Base-by-base conservation (phyloP, 805 yeast species). In the Schwanniomyces sp. region DNA sequence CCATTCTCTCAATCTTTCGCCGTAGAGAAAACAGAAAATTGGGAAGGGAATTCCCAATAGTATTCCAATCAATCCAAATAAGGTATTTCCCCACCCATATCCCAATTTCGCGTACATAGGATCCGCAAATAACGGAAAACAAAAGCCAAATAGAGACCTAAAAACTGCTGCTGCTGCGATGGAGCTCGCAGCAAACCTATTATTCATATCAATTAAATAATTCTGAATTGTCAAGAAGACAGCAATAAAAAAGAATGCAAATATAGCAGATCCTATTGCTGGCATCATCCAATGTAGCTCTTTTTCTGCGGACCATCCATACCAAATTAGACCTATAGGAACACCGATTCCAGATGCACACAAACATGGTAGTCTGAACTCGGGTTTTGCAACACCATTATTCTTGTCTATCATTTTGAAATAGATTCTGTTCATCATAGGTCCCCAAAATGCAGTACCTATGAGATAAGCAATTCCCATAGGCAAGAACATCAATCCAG, bases 191-290 rank as follows among this genome's bases (percentile, higher is more conserved):
- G 90, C 80, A 54, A 77, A 83, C 46, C 79, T 69, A 27, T 86
- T 81, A 58, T 84, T 85, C 74, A 84, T 80, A 52, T 86, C 91
- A 41, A 87, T 85, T 53, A 87, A 68, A 56, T 87, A 87, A 53
- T 79, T 78, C 54, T 84, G 84, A 49, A 82, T 76, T n/a, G 82
- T 73, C 54, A 82, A 87, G 66, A 86, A 86, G n/a, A 82, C 82
- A 4, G 83, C 79, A 47, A 82, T 76, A 36, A 84, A 63, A 1
- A 82, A 81, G 56, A 78, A 75, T 2, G 85, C 84, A 60, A 83
- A 84, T 21, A 86, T 66, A 4, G 70, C 77, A 14, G 82, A 73
- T 2, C 91, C 91, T 27, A 85, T 67, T 27, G 71, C 67, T 0
- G 88, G 86, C 73, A 83, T 79, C 36, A 85, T 74, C 85, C 86